phyloP scores from a whole-genome alignment of 441 rosid genomes.

The Adansonia rubrostipa region DNA sequence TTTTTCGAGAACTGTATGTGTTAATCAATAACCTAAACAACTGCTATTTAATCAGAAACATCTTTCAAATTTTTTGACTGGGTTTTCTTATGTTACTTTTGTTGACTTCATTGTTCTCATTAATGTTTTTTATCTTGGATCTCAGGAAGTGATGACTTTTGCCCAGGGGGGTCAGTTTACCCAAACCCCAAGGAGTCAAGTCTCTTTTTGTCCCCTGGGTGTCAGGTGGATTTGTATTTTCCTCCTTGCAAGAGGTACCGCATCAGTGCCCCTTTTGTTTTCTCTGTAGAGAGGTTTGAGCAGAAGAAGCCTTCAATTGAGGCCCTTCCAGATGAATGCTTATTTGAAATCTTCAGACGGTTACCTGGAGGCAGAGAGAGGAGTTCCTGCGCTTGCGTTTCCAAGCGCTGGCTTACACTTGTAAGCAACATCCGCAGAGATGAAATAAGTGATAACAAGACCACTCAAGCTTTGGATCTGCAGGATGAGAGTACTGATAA shows the following conservation, averaged over 20 bases:
- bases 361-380: conserved; percentile 75
- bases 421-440: conserved; percentile 62
- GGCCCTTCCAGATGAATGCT: conserved; percentile 85
- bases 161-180: conserved; percentile 59
- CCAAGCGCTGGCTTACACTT: conserved; percentile 87
- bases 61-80: background rate
- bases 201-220: conserved; percentile 55
- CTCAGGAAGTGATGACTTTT: conserved; percentile 75
- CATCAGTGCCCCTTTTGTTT: conserved; percentile 56
- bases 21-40: background rate
- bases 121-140: conserved; percentile 19
- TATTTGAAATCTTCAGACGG: conserved; percentile 84
- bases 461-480: conserved; percentile 13
- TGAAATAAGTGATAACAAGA: conserved; percentile 47
- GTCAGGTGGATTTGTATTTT: conserved; percentile 61
- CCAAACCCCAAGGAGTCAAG: conserved; percentile 65
- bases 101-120: background rate
- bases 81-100: background rate
- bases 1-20: background rate
- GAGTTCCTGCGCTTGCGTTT: conserved; percentile 75
- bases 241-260: conserved; percentile 85
- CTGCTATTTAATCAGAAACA: background rate
- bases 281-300: conserved; percentile 49
- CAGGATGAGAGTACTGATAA: conserved; percentile 26
- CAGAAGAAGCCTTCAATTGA: conserved; percentile 62